Evolutionary conservation across 805 yeast species (phyloP).

Genomic region (Nakazawaea holstii): DNA sequence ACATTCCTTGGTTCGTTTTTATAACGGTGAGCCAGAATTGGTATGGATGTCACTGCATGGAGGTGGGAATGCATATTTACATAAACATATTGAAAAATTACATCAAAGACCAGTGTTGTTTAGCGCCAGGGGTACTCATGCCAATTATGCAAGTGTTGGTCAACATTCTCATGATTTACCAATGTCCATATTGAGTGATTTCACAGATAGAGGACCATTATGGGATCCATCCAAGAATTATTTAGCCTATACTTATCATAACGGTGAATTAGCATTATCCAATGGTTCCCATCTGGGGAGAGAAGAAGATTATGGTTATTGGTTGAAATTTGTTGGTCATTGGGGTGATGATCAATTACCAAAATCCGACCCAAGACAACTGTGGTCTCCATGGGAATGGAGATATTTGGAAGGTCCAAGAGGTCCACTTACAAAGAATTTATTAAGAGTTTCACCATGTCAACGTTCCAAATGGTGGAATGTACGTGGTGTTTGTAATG

Average conservation of each 20-base stretch:
- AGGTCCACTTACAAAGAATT: conserved; percentile 81
- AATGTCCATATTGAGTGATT: conserved; percentile 83
- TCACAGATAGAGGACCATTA: conserved; percentile 89
- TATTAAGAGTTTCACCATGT: conserved; percentile 67
- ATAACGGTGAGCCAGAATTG: conserved; percentile 71
- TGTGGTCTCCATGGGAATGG: conserved; percentile 86
- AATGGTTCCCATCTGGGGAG: conserved; percentile 45
- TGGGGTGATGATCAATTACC: conserved; percentile 86
- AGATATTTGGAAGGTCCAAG: conserved; percentile 87
- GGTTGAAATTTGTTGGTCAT: conserved; percentile 77
- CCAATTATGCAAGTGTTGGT: conserved; percentile 93
- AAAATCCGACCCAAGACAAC: conserved; percentile 71
- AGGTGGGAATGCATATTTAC: conserved; percentile 88
- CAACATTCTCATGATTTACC: conserved; percentile 96
- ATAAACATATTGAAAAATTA: conserved; percentile 67
- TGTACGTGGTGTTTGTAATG: conserved; percentile 74
- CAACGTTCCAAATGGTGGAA: conserved; percentile 93
- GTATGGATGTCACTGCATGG: conserved; percentile 99
- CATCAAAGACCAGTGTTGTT: conserved; percentile 69
- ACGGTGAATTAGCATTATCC: conserved; percentile 39
- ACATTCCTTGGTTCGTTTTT: conserved; percentile 81
- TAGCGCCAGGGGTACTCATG: conserved; percentile 95
- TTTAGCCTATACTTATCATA: conserved; percentile 77
- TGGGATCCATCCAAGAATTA: conserved; percentile 91
- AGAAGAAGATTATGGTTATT: conserved; percentile 53